Base-by-base conservation (phyloP, 2,329 filamentous ascomycete genomes). In the Penicillium olsonii region DNA sequence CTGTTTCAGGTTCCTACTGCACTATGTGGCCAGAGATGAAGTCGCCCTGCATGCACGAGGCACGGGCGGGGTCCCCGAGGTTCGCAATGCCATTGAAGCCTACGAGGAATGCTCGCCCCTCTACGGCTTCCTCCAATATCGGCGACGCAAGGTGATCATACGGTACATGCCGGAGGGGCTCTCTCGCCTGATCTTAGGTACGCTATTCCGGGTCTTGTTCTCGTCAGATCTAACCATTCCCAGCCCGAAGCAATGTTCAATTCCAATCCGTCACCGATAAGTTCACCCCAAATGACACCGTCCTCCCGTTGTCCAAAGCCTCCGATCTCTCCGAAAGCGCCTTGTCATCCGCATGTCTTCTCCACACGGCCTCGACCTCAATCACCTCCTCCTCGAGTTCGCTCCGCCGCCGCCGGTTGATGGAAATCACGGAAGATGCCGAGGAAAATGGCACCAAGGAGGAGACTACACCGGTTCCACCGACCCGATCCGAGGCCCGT, bases 391-490 rank as follows among this genome's bases (percentile, higher is more conserved):
- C 90, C 4, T 88, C 84, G 41, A 91, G 88, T 66, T 95, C 90
- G 5, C 77, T 91, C 57, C 84, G 87, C 51, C 81, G 85, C 64
- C 83, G 87, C 62, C 85, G 89, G 58, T 76, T 97, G 61, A 87
- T 92, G 75, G 92, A 95, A 73, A 96, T 97, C 67, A 85, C 87
- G n/a, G 94, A 97, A 72, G 89, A 94, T 73, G 88, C 87, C 45
- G 90, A 95, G 65, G 91, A 95, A 63, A 86, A 84, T 62, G 76
- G 83, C 46, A 78, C 85, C 9, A 61, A 57, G 37, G 54, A 62
- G 34, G 56, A 57, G 62, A 84, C 80, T 2, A 55, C 62, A 6
- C 49, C 56, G 14, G 54, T 57, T 35, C 43, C 56, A 26, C 53
- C 60, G 22, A 47, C 62, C 37, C 47, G 50, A 34, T 55, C 52